phyloP scores from a whole-genome alignment of 2,329 filamentous ascomycete genomes.

The Diaporthe citriasiana region DNA sequence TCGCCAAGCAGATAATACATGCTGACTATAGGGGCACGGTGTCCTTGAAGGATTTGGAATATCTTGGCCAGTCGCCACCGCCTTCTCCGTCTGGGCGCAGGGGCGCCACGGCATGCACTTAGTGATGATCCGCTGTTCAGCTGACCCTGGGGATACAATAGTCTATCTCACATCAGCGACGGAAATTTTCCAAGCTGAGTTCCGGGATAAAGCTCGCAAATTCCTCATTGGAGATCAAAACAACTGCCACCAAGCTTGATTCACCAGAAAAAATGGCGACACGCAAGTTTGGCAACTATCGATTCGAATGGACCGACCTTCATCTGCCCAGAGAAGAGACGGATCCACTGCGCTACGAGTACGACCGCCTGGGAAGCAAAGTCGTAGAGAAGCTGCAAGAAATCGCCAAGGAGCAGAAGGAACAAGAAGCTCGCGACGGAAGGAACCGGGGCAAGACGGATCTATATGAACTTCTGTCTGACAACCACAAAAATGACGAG shows the following conservation, averaged over 20 bases:
- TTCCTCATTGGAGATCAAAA: background rate
- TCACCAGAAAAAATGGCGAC: background rate
- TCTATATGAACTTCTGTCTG: background rate
- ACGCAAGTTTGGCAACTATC: constrained; percentile 13
- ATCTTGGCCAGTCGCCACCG: background rate
- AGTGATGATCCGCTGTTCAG: background rate
- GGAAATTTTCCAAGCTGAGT: background rate
- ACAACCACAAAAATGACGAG: background rate
- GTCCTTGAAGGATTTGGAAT: background rate
- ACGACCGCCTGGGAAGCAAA: constrained; percentile 2
- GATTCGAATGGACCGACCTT: constrained; percentile 7
- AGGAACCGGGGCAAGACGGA: background rate
- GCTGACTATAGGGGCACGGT: background rate
- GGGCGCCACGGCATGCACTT: background rate
- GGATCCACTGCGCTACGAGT: constrained; percentile 11
- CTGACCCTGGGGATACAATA: background rate
- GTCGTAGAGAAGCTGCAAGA: constrained; percentile 2
- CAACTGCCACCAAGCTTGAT: background rate
- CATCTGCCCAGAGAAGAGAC: constrained; percentile 3
- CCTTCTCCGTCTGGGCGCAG: background rate
- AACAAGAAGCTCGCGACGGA: background rate
- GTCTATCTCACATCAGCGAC: background rate
- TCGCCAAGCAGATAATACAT: too few species aligned
- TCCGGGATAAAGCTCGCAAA: background rate
- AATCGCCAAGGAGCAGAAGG: background rate